phyloP scores from a whole-genome alignment of 2,329 filamentous ascomycete genomes.

The Fusarium chuoi region DNA sequence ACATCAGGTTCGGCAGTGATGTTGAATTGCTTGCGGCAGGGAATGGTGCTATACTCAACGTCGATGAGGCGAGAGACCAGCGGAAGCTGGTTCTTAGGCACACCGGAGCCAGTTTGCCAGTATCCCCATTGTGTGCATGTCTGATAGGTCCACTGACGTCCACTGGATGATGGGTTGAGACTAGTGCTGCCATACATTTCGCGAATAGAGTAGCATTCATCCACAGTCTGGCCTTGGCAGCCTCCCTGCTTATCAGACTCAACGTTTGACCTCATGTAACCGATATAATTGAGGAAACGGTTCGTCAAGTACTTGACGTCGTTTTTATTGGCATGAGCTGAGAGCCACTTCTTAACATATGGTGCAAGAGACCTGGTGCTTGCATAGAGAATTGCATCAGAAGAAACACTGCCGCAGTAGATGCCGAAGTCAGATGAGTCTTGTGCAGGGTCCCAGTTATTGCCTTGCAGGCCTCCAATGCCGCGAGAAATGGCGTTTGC shows the following conservation, averaged over 20 bases:
- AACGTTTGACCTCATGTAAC: constrained; percentile 53
- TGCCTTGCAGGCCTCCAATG: constrained; percentile 57
- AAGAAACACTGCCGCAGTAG: constrained; percentile 61
- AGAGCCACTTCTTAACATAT: constrained; percentile 53
- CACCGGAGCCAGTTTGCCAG: constrained; percentile 77
- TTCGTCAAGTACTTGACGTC: constrained; percentile 52
- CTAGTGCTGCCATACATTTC: constrained; percentile 33
- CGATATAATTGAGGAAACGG: constrained; percentile 64
- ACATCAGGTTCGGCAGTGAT: constrained; percentile 72
- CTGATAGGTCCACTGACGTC: constrained; percentile 63
- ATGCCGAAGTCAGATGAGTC: constrained; percentile 55
- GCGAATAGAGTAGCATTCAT: constrained; percentile 48
- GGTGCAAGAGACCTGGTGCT: constrained; percentile 50
- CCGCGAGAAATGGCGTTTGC: constrained; percentile 54
- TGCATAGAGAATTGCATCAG: constrained; percentile 54
- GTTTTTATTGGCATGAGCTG: constrained; percentile 53
- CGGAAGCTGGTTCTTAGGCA: constrained; percentile 71
- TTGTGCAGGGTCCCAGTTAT: constrained; percentile 64
- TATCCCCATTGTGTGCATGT: constrained; percentile 78
- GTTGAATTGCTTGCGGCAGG: constrained; percentile 77
- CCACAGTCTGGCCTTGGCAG: constrained; percentile 42
- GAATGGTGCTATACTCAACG: constrained; percentile 67
- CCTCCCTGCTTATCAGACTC: constrained; percentile 29
- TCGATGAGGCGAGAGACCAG: constrained; percentile 77
- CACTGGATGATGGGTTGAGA: constrained; percentile 29